These are phyloP conservation scores for Metschnikowia proteae DNA, from an alignment of 805 yeast species.

Conservation along the genomic window DNA sequence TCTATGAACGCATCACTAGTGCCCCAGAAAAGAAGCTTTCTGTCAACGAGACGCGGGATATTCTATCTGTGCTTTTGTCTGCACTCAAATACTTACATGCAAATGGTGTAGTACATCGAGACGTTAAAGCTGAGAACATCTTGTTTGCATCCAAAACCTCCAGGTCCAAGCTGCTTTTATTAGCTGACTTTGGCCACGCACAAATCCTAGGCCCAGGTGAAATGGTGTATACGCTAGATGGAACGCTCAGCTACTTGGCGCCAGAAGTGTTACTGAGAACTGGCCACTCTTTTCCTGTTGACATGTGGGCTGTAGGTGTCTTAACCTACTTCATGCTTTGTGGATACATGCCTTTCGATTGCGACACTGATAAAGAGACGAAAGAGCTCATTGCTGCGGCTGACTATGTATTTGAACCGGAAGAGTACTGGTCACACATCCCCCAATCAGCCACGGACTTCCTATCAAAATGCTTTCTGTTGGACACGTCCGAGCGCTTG, in stretches of 20 bases:
- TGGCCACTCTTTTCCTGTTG: constrained; percentile 60
- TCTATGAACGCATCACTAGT: constrained; percentile 55
- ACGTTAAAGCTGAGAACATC: constrained; percentile 68
- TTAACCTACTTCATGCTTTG: constrained; percentile 64
- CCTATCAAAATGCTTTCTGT: constrained; percentile 48
- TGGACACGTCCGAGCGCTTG: constrained; percentile 44
- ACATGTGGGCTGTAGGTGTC: constrained; percentile 77
- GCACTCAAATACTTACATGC: constrained; percentile 57
- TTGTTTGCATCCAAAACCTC: constrained; percentile 42
- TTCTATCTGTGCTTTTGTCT: constrained; percentile 47
- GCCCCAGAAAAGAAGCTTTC: constrained; percentile 35
- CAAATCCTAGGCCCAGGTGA: constrained; percentile 34
- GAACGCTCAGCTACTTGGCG: constrained; percentile 73
- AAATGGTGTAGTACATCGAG: constrained; percentile 64
- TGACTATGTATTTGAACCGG: constrained; percentile 63
- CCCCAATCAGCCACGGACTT: constrained; percentile 55
- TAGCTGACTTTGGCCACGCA: constrained; percentile 68
- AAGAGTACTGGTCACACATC: constrained; percentile 50
- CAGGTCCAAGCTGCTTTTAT: constrained; percentile 36
- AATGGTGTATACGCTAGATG: constrained; percentile 25
- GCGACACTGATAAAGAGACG: constrained; percentile 68
- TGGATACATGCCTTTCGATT: constrained; percentile 76
- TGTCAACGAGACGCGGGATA: constrained; percentile 47
- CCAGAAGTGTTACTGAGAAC: constrained; percentile 57
- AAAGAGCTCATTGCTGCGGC: constrained; percentile 54